phyloP scores from a whole-genome alignment of 495 filamentous ascomycete genomes.

The Achaetomiella virescens region DNA sequence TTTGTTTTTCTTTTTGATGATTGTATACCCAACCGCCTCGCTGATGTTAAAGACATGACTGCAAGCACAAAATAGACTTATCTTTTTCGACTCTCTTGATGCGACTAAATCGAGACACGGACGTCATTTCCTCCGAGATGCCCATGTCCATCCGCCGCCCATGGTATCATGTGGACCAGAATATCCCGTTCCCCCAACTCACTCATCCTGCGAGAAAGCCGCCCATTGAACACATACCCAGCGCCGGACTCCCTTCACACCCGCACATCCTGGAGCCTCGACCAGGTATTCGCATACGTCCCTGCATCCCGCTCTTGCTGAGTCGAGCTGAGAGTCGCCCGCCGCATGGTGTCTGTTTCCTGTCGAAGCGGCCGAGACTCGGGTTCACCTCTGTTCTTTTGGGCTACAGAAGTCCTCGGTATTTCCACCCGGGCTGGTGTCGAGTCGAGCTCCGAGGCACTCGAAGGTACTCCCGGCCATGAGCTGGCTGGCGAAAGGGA shows the following conservation, averaged over 20 bases:
- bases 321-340: slow-evolving; percentile 18
- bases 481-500: neutral
- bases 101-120: no score
- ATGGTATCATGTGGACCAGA: slow-evolving; percentile 7
- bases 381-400: neutral
- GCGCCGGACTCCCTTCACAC: neutral
- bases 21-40: slow-evolving; percentile 8
- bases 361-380: neutral
- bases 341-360: neutral
- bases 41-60: neutral
- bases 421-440: slow-evolving; percentile 1
- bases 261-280: slow-evolving; percentile 14
- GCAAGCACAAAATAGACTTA: no score
- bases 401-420: neutral
- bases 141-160: neutral
- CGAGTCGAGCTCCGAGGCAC: slow-evolving; percentile 19
- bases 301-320: slow-evolving; percentile 11
- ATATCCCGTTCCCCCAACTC: neutral
- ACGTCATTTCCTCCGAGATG: neutral
- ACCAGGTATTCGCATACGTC: slow-evolving; percentile 25
- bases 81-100: neutral
- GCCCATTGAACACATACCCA: no score
- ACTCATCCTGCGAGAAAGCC: no score
- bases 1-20: neutral
- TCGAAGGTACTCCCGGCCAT: neutral